Percentiles rank a stretch among this genome's conserved stretches.
These are phyloP conservation scores for Pseudocercospora crystallina DNA, from an alignment of 2,329 filamentous ascomycete genomes.

Conservation along the genomic window DNA sequence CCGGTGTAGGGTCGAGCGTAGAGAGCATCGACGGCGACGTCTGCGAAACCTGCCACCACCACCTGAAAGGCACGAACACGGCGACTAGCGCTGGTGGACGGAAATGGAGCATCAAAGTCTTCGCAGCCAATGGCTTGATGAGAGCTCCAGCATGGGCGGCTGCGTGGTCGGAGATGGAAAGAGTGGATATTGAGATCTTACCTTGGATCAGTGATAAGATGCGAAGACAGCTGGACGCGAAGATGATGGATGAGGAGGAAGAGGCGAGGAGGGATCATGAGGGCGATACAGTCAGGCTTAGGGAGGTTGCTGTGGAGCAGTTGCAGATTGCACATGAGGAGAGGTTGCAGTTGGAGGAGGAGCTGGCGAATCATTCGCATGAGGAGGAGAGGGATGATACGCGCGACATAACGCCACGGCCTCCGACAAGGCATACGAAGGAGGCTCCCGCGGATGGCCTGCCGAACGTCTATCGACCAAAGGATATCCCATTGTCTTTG, in stretches of 20 bases:
- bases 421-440: background rate
- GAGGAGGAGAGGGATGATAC: no score
- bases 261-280: constrained; percentile 33
- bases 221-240: constrained; percentile 59
- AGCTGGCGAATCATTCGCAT: no score
- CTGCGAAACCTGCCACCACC: constrained; percentile 37
- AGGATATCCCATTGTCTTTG: constrained; percentile 53
- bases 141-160: constrained; percentile 86
- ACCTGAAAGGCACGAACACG: constrained; percentile 37
- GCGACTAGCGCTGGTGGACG: constrained; percentile 45
- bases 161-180: constrained; percentile 96
- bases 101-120: constrained; percentile 80
- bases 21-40: constrained; percentile 21
- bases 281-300: constrained; percentile 31
- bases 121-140: constrained; percentile 94
- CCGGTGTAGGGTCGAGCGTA: constrained; percentile 31
- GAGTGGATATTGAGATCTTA: constrained; percentile 90
- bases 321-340: constrained; percentile 15
- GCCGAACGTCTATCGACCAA: constrained; percentile 32
- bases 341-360: background rate
- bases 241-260: constrained; percentile 45
- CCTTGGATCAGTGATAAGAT: constrained; percentile 65
- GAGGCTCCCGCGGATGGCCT: constrained; percentile 15
- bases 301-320: constrained; percentile 25
- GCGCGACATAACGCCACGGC: background rate